Base-by-base conservation (phyloP, 306 rosid genomes). In the Trichosanthes cucumerina region DNA sequence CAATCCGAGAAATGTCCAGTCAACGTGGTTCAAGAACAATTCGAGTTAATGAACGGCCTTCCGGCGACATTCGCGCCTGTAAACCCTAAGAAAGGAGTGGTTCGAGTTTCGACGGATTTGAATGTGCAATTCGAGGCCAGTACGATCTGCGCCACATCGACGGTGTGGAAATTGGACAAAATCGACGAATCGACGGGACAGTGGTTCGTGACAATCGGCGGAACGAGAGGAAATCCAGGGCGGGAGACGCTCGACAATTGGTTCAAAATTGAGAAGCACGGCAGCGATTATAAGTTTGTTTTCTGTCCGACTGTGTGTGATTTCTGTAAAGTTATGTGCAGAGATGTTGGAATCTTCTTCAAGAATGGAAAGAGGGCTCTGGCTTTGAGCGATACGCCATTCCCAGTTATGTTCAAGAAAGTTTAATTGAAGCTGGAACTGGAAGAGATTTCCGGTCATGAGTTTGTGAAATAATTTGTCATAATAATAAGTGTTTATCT, bases 251-350 rank as follows among this genome's bases (percentile, higher is more conserved):
- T 82, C 0, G 53, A 38, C 16, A 90, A 86, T 7, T 90, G 91
- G 91, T 88, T 89, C 77, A 89, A 88, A 87, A 90, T 92, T 46
- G 89, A 88, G 85, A 86, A 80, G 59, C 65, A 36, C 1, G 82
- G 80, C 10, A 78, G 14, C 1, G 79, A 49, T 64, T 92, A 88
- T 70, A 87, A 87, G 76, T 39, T 92, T 12, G 81, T 75, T 1
- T 88, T 80, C 21, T 92, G 95, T 60, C 95, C 95, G 33, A 82
- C 75, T 0, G 93, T 93, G 11, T 85, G 87, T 15, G 19, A 68
- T 3, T 79, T 52, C 73, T 89, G 93, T 84, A 89, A 76, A 76
- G 86, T 83, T 13, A 0, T 80, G 7, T 88, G 98, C 19, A 80
- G 39, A 58, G 85, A 91, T 83, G 78, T 93, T n/a, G 81, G 89